phyloP scores from a whole-genome alignment of 495 filamentous ascomycete species.

The Tuber microsphaerosporum region DNA sequence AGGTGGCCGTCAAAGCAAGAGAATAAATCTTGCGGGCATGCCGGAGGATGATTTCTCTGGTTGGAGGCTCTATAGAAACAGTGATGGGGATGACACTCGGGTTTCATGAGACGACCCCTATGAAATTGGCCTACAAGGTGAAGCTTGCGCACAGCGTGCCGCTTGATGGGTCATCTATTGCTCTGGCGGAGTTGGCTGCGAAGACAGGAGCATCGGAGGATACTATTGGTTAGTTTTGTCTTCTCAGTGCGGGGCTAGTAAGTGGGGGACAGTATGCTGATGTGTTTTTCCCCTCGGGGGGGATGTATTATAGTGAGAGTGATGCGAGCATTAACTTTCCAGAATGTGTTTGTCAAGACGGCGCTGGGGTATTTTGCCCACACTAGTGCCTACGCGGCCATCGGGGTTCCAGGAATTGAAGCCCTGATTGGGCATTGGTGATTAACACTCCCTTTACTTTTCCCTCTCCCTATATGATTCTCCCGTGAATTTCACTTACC shows the following conservation, averaged over 20 bases:
- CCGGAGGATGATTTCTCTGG: conserved; percentile 9
- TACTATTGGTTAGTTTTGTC: too few species aligned
- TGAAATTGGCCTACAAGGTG: conserved; percentile 6
- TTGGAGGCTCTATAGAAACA: not conserved
- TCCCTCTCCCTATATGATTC: not conserved
- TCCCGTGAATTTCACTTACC: too few species aligned
- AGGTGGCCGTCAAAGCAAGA: not conserved
- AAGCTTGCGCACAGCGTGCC: conserved; percentile 5
- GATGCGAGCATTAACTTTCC: conserved; percentile 7
- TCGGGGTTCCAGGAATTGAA: not conserved
- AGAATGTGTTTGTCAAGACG: not conserved
- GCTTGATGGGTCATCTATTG: not conserved
- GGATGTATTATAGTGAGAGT: not conserved
- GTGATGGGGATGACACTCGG: not conserved
- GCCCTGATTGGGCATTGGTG: conserved; percentile 3
- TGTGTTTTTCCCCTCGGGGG: not conserved
- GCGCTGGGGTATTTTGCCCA: too few species aligned
- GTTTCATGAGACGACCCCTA: conserved; percentile 2
- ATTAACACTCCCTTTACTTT: not conserved
- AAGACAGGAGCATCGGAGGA: conserved; percentile 9
- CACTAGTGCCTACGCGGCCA: not conserved
- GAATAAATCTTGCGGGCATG: conserved; percentile 7
- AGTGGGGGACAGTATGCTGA: too few species aligned
- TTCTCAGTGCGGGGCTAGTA: too few species aligned
- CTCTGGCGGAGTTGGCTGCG: not conserved